Evolutionary conservation across 2,329 filamentous ascomycete genomes (phyloP).

Genomic region (Lasiodiplodia hormozganensis): DNA sequence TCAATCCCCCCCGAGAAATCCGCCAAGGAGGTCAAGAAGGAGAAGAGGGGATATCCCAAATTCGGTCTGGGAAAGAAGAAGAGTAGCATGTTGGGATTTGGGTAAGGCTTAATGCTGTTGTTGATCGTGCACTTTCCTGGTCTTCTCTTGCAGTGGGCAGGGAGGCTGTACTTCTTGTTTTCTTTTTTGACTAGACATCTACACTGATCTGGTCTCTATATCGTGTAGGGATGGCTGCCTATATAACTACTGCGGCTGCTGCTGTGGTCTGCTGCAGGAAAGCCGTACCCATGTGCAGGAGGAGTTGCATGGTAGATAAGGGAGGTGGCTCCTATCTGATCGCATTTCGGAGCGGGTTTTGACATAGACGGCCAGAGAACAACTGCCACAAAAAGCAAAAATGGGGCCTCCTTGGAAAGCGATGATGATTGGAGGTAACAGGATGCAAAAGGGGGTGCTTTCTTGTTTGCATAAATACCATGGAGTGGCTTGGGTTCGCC

Average conservation of each 20-base stretch:
- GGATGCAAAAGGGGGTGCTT: constrained; percentile 6
- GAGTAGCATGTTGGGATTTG: constrained; percentile 26
- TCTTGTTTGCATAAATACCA: constrained; percentile 26
- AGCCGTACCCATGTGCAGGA: background rate
- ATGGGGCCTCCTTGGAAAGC: background rate
- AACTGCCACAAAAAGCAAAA: background rate
- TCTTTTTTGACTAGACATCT: constrained; percentile 4
- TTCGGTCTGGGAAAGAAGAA: constrained; percentile 77
- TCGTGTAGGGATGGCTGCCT: background rate
- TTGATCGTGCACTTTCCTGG: background rate
- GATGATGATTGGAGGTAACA: background rate
- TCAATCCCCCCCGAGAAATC: constrained; percentile 29
- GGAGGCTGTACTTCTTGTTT: background rate
- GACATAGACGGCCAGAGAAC: background rate
- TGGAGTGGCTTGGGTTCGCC: constrained; percentile 6
- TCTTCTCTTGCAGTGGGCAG: background rate
- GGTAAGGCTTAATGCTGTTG: constrained; percentile 4
- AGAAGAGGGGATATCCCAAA: constrained; percentile 60
- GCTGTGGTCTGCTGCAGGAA: background rate
- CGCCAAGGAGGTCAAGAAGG: constrained; percentile 57
- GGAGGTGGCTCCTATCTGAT: background rate
- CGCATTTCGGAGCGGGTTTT: background rate
- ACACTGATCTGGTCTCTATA: constrained; percentile 13
- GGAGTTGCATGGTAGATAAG: background rate
- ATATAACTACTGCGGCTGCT: background rate